Evolutionary conservation across 257 asterid species (phyloP).

Genomic region (Striga asiatica): DNA sequence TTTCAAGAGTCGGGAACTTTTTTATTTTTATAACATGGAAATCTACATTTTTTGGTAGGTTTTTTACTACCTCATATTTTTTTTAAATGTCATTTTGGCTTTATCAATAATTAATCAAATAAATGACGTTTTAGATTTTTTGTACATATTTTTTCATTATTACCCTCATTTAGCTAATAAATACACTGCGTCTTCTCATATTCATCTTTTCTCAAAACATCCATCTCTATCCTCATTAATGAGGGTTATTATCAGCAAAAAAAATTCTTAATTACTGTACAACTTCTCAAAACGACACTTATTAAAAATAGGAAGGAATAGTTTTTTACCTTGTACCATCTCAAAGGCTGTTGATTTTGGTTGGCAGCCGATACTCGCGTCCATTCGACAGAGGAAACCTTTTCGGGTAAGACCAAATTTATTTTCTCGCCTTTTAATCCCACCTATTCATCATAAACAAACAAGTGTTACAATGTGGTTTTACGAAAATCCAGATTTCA

Average conservation of each 20-base stretch:
- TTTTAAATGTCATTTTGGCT: no score
- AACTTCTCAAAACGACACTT: no score
- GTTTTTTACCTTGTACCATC: constrained; percentile 78
- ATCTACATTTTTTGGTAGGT: not conserved
- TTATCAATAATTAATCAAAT: no score
- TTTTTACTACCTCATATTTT: no score
- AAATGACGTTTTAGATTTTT: no score
- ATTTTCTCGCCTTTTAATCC: constrained; percentile 49
- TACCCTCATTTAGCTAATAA: no score
- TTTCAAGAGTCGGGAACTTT: not conserved
- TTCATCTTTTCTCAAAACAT: no score
- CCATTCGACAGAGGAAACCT: constrained; percentile 50
- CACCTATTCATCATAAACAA: constrained; percentile 21
- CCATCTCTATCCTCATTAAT: no score
- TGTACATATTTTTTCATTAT: no score
- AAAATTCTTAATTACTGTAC: no score
- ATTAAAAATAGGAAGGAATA: no score
- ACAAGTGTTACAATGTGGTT: not conserved
- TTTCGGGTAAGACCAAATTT: constrained; percentile 36
- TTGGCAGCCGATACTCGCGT: constrained; percentile 20
- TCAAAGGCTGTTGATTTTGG: constrained; percentile 40
- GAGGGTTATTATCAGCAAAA: not conserved
- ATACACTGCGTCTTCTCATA: no score
- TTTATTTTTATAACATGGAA: not conserved
- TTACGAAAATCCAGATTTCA: not conserved